Evolutionary conservation across 306 rosid genomes (phyloP).

Genomic region (Trifolium fragiferum): DNA sequence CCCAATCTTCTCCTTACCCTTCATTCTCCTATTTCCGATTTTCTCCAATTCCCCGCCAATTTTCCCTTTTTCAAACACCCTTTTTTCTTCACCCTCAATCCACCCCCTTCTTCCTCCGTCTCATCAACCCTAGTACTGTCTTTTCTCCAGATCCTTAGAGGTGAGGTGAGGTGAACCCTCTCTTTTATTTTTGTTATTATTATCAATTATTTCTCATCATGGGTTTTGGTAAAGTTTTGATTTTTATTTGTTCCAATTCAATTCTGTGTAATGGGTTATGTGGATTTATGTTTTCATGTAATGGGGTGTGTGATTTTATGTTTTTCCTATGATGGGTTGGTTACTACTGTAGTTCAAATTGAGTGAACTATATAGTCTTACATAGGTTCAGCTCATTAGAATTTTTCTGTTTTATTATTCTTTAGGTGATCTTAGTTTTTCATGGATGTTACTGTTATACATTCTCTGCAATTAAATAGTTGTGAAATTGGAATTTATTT

Average conservation of each 20-base stretch:
- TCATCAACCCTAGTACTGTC: neutral
- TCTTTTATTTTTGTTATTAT: neutral
- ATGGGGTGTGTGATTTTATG: slow-evolving; percentile 16
- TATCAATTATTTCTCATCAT: neutral
- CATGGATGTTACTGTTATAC: slow-evolving; percentile 7
- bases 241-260: slow-evolving; percentile 18
- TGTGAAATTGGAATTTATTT: slow-evolving; percentile 16
- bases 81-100: slow-evolving; percentile 3
- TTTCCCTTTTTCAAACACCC: slow-evolving; percentile 62
- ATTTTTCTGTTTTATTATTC: slow-evolving; percentile 16
- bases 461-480: slow-evolving; percentile 32
- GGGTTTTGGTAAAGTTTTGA: slow-evolving; percentile 12
- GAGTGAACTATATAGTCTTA: slow-evolving; percentile 1
- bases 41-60: slow-evolving; percentile 84
- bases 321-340: slow-evolving; percentile 14
- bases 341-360: slow-evolving; percentile 8
- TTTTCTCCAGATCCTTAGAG: neutral
- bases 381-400: slow-evolving; percentile 17
- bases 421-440: slow-evolving; percentile 23
- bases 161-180: neutral
- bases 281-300: slow-evolving; percentile 23
- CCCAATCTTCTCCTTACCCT: slow-evolving; percentile 74
- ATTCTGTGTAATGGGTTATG: neutral
- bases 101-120: too few relatives aligned
- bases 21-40: slow-evolving; percentile 60